Evolutionary conservation across 2,329 filamentous ascomycete genomes (phyloP).

Genomic region (Colletotrichum gloeosporioides): DNA sequence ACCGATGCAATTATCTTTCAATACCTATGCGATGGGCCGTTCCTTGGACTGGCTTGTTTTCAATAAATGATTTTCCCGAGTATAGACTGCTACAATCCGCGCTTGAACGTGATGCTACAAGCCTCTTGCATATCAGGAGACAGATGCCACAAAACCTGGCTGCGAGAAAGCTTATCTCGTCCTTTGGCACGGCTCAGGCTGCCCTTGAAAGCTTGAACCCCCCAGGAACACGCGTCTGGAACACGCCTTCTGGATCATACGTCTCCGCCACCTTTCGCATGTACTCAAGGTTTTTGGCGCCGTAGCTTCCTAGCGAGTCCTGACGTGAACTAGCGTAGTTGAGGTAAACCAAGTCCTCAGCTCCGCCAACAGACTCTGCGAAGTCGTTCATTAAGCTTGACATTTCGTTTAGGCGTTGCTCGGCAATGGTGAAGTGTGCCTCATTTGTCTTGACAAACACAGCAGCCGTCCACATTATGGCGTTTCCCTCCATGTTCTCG

Average conservation of each 20-base stretch:
- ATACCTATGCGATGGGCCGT: no score
- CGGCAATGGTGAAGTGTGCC: conserved; percentile 11
- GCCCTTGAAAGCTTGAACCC: conserved; percentile 32
- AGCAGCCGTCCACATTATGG: neutral
- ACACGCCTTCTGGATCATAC: conserved; percentile 33
- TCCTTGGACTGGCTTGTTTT: no score
- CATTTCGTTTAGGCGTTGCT: conserved; percentile 20
- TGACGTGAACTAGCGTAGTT: conserved; percentile 35
- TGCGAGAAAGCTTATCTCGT: neutral
- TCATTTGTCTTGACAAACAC: neutral
- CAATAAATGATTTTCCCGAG: no score
- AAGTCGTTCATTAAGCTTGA: conserved; percentile 23
- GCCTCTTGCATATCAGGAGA: no score
- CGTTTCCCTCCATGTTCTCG: conserved; percentile 7
- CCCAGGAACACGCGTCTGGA: conserved; percentile 34
- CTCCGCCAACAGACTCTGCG: conserved; percentile 24
- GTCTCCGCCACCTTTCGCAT: conserved; percentile 29
- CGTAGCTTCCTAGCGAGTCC: conserved; percentile 33
- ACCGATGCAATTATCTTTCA: no score
- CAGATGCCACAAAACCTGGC: no score
- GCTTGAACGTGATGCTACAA: no score
- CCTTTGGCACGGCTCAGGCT: neutral
- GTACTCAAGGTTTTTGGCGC: conserved; percentile 26
- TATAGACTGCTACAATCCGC: no score
- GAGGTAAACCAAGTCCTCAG: conserved; percentile 33